Conservation (phyloP, 2,329 filamentous ascomycete genomes). For the Juglanconis sp. region DNA sequence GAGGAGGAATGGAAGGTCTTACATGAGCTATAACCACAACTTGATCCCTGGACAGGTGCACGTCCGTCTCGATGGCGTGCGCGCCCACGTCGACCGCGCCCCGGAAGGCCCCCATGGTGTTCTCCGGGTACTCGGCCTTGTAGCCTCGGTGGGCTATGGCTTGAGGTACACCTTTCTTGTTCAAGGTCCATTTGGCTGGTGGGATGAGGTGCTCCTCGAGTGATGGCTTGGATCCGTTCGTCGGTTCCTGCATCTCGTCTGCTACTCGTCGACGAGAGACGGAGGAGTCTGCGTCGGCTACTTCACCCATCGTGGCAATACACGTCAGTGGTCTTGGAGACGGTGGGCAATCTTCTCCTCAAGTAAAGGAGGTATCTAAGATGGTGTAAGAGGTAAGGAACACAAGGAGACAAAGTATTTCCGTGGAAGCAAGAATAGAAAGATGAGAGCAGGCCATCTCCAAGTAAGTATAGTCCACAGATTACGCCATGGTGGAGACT, state of each 20-base stretch:
- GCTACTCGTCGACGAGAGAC: neutral
- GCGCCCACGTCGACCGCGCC: conserved; percentile 71
- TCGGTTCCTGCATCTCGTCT: neutral
- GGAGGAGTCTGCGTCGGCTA: neutral
- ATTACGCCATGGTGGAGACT: conserved; percentile 5
- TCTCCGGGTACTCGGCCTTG: conserved; percentile 78
- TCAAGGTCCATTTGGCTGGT: conserved; percentile 8
- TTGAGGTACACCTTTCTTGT: conserved; percentile 51
- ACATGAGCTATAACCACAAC: conserved; percentile 85
- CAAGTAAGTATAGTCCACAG: neutral
- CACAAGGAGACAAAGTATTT: neutral
- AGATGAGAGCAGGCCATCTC: neutral
- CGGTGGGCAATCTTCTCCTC: too few relatives aligned
- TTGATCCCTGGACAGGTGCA: conserved; percentile 78
- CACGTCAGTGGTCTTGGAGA: neutral
- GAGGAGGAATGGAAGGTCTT: conserved; percentile 23
- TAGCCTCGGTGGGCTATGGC: conserved; percentile 77
- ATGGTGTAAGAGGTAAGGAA: neutral
- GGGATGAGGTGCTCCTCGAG: conserved; percentile 6
- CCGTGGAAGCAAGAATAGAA: neutral
- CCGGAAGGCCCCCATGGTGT: conserved; percentile 75
- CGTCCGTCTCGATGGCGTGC: conserved; percentile 82
- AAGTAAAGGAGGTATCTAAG: too few relatives aligned
- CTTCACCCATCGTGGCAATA: neutral
- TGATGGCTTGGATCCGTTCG: neutral